Evolutionary conservation across 83 land plant genomes (phyloP).

Genomic region (Thuja plicata): DNA sequence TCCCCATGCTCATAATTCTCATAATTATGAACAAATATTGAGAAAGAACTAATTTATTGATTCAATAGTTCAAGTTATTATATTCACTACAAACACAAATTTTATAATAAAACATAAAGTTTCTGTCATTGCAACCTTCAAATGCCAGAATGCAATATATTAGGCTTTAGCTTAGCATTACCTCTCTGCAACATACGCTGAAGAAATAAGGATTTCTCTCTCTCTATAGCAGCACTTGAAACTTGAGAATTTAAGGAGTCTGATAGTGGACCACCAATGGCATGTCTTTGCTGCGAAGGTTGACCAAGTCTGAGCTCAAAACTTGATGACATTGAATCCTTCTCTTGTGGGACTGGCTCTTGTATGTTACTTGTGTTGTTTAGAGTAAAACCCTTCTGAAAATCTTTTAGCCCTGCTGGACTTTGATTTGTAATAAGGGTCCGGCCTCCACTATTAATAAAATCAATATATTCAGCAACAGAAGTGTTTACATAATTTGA

Average conservation of each 20-base stretch:
- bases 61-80: background rate
- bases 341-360: constrained; percentile 11
- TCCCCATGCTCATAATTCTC: background rate
- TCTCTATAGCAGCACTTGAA: constrained; percentile 20
- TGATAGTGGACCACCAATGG: constrained; percentile 26
- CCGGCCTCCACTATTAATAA: constrained; percentile 23
- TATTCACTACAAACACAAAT: background rate
- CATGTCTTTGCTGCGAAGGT: constrained; percentile 54
- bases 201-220: constrained; percentile 20
- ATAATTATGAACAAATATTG: background rate
- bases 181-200: constrained; percentile 28
- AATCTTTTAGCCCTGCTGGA: constrained; percentile 15
- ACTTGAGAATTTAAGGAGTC: constrained; percentile 16
- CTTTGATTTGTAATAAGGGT: constrained; percentile 17
- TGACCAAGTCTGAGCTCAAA: constrained; percentile 82
- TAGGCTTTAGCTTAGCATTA: background rate
- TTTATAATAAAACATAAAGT: background rate
- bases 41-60: background rate
- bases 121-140: background rate
- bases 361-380: constrained; percentile 12
- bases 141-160: background rate
- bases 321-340: constrained; percentile 44
- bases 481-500: constrained; percentile 18
- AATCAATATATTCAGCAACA: constrained; percentile 28
- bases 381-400: constrained; percentile 18